Evolutionary conservation across 306 rosid species (phyloP).

Genomic region (Aeschynomene evenia): DNA sequence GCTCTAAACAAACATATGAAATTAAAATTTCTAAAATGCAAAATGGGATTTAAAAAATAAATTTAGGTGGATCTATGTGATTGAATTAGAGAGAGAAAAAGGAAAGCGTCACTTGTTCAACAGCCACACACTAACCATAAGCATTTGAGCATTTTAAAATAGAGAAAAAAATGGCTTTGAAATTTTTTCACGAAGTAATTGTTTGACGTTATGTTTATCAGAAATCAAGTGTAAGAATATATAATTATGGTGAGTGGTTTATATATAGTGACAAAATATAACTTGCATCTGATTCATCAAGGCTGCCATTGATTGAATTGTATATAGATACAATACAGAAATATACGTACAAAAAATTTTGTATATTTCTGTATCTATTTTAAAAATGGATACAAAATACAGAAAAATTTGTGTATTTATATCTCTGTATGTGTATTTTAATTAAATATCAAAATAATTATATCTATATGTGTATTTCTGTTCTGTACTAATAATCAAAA

Average conservation of each 20-base stretch:
- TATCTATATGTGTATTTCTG: too few relatives aligned
- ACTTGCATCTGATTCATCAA: background rate
- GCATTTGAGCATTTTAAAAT: background rate
- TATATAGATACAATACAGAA: too few relatives aligned
- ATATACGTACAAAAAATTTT: too few relatives aligned
- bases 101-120: background rate
- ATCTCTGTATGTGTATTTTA: too few relatives aligned
- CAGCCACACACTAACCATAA: background rate
- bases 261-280: background rate
- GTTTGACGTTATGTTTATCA: background rate
- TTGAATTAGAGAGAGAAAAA: background rate
- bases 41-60: background rate
- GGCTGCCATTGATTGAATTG: too few relatives aligned
- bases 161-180: background rate
- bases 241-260: background rate
- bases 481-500: too few relatives aligned
- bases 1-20: background rate
- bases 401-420: too few relatives aligned
- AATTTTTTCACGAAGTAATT: background rate
- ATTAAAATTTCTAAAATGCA: background rate
- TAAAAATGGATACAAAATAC: too few relatives aligned
- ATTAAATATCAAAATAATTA: too few relatives aligned
- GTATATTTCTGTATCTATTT: too few relatives aligned
- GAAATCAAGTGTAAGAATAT: background rate
- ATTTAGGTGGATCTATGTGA: background rate